Evolutionary conservation across 768 basidiomycete genomes (phyloP).

Genomic region (Auricularia sp.): DNA sequence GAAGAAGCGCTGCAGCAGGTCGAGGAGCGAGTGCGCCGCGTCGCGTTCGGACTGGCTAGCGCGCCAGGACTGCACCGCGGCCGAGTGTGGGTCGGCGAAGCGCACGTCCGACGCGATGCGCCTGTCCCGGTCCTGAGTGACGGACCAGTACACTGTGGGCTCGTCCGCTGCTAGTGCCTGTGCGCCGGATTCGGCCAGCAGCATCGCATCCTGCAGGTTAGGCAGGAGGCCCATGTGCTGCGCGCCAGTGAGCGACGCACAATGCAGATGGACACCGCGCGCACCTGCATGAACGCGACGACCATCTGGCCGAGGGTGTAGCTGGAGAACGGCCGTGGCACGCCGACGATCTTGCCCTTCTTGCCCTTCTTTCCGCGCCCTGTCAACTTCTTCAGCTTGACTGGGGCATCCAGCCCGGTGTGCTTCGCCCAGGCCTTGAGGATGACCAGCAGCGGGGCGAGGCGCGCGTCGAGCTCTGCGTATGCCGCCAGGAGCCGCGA

Average conservation of each 20-base stretch:
- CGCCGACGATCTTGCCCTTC: not conserved
- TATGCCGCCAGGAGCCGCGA: constrained; percentile 43
- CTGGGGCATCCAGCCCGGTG: not conserved
- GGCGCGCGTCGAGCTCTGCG: constrained; percentile 31
- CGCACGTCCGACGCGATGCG: not conserved
- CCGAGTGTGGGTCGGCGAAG: not conserved
- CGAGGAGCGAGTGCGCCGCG: not conserved
- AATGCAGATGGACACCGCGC: not conserved
- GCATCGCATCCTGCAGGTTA: not conserved
- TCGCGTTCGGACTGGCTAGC: not conserved
- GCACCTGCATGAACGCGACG: not conserved
- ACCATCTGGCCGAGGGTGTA: not conserved
- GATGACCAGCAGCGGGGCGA: constrained; percentile 33
- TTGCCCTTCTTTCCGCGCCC: not conserved
- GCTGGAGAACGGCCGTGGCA: not conserved
- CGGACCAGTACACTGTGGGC: not conserved
- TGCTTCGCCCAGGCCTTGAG: constrained; percentile 48
- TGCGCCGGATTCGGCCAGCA: no score
- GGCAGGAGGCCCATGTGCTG: not conserved
- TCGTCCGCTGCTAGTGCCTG: not conserved
- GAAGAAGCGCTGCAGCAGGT: not conserved
- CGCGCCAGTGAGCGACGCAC: not conserved
- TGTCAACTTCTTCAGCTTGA: no score
- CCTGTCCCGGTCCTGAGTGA: not conserved
- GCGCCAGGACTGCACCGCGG: not conserved